Base-by-base conservation (phyloP, 306 rosid genomes). In the apple (Malus domestica) region DNA sequence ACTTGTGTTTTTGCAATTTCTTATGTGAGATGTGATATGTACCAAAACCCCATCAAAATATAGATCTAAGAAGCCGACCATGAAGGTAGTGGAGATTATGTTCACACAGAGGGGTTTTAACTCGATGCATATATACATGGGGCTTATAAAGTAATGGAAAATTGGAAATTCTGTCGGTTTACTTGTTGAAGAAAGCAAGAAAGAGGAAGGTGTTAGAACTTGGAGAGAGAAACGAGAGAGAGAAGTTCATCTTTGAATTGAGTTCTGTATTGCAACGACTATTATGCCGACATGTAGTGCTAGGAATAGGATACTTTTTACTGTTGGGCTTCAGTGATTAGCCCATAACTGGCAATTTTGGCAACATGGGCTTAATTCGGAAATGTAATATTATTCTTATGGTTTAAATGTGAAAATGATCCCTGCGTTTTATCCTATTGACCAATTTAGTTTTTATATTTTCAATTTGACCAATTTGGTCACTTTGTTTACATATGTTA, bases 221-320 rank as follows among this genome's bases (percentile, higher is more conserved):
- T 49, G 54, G 59, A 54, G 59, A 19, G 59, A 52, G 58, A 52
- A 19, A 52, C n/a, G 4, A 13, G 8, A 23, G 42, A 29, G 8
- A 67, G 7, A 16, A 44, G 68, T 7, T 81, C 86, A 81, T 81
- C 62, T 81, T 79, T 46, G 86, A 85, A 75, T 85, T 81, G 78
- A 66, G 54, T 68, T 81, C 66, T 25, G 19, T 33, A 12, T 32
- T 9, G 19, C 74, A 51, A 57, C 16, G 76, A 72, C 76, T 33
- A 25, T n/a, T 33, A 25, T n/a, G 70, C 79, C 80, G 80, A 84
- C 84, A 45, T 1, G 2, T 42, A 23, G 13, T 57, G 30, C 49
- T 5, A 6, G 22, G 14, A 63, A 15, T 16, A 32, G 16, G 4
- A n/a, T 25, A 3, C 23, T 65, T 30, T 12, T 12, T 66, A 22